phyloP scores from a whole-genome alignment of 2,329 filamentous ascomycete species.

The Aspergillus nomiae region DNA sequence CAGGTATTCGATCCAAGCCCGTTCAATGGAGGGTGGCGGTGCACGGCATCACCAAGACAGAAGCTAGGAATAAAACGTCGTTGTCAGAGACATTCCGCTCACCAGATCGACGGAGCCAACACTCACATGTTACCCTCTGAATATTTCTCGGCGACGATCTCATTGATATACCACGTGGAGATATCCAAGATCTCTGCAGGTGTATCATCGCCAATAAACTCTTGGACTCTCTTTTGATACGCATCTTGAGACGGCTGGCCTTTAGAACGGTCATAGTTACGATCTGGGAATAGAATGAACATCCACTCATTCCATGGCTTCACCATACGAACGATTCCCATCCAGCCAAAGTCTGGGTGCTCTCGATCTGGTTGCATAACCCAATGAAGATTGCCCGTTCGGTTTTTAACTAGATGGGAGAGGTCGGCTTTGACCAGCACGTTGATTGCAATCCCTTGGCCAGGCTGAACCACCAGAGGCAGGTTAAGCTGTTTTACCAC shows the following conservation, averaged over 20 bases:
- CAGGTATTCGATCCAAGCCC: slow-evolving; percentile 62
- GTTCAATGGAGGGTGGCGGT: slow-evolving; percentile 60
- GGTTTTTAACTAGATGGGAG: slow-evolving; percentile 33
- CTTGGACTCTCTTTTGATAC: slow-evolving; percentile 42
- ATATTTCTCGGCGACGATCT: slow-evolving; percentile 62
- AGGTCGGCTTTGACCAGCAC: slow-evolving; percentile 55
- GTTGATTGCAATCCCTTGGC: slow-evolving; percentile 54
- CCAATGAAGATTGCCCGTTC: slow-evolving; percentile 64
- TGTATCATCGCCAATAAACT: slow-evolving; percentile 59
- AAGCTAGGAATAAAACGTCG: slow-evolving; percentile 37
- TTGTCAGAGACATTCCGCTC: neutral
- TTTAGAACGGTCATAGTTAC: slow-evolving; percentile 20
- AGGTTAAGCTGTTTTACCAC: slow-evolving; percentile 49
- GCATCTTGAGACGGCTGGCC: slow-evolving; percentile 41
- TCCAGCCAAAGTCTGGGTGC: slow-evolving; percentile 55
- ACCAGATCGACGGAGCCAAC: neutral
- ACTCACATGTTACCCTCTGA: slow-evolving; percentile 51
- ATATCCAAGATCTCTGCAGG: slow-evolving; percentile 55
- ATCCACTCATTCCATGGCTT: slow-evolving; percentile 66
- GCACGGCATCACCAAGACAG: slow-evolving; percentile 61
- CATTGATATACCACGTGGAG: slow-evolving; percentile 63
- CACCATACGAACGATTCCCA: slow-evolving; percentile 59
- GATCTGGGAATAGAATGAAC: slow-evolving; percentile 55
- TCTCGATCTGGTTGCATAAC: slow-evolving; percentile 58
- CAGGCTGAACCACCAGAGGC: slow-evolving; percentile 48